A percentile compares a stretch with the other conserved stretches of the same genome.
phyloP scores from a whole-genome alignment of 768 basidiomycete species.

The Hericium erinaceus region DNA sequence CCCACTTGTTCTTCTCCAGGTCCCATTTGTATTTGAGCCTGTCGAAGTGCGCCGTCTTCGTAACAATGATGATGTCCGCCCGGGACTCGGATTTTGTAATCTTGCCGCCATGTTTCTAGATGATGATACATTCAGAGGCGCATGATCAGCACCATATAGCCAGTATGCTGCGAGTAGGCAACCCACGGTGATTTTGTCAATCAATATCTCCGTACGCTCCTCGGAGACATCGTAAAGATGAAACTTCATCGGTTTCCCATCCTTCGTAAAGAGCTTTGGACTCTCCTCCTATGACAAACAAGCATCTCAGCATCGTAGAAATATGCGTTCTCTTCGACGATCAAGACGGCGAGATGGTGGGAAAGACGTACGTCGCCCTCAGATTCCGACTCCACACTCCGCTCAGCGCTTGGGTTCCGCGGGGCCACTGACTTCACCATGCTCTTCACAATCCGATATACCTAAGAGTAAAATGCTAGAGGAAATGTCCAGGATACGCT shows the following conservation, averaged over 20 bases:
- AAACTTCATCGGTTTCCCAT: neutral
- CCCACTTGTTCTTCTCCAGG: slow-evolving; percentile 6
- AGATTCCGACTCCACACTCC: too few relatives aligned
- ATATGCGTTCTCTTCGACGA: too few relatives aligned
- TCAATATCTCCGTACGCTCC: neutral
- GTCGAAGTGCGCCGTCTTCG: neutral
- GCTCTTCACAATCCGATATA: too few relatives aligned
- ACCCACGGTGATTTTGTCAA: neutral
- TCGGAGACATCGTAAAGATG: neutral
- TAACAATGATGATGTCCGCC: slow-evolving; percentile 8
- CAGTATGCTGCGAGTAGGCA: neutral
- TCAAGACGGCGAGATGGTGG: too few relatives aligned
- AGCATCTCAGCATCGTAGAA: neutral
- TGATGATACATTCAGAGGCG: neutral
- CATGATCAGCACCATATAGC: too few relatives aligned
- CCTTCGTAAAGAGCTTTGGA: neutral
- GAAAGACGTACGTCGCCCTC: too few relatives aligned
- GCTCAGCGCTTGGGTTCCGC: too few relatives aligned
- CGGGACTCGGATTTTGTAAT: neutral
- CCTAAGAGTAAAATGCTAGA: too few relatives aligned
- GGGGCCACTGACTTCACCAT: too few relatives aligned
- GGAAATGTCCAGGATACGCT: too few relatives aligned
- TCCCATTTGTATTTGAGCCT: slow-evolving; percentile 7
- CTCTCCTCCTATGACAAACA: neutral
- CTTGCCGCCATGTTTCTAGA: slow-evolving; percentile 7